phyloP scores from a whole-genome alignment of 2,329 filamentous ascomycete genomes.

The Rhytidhysteron rufulum region DNA sequence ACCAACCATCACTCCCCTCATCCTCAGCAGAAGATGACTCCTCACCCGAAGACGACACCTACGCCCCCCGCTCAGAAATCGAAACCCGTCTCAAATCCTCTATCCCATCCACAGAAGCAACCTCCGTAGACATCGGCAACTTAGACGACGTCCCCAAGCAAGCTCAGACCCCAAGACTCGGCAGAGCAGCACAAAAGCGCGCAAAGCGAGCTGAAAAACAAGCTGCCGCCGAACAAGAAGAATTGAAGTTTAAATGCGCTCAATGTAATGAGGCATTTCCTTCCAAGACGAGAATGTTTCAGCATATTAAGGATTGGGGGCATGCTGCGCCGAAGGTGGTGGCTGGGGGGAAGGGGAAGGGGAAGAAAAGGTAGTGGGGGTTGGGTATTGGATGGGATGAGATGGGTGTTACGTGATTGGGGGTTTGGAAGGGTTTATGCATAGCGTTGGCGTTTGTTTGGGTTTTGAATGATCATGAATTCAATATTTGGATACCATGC shows the following conservation, averaged over 20 bases:
- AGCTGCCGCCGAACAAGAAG: constrained; percentile 23
- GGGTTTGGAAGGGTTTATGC: too few relatives aligned
- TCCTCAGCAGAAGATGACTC: constrained; percentile 14
- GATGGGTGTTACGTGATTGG: too few relatives aligned
- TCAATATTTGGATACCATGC: too few relatives aligned
- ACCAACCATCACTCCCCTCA: constrained; percentile 4
- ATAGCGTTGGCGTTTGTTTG: too few relatives aligned
- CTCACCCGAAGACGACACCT: constrained; percentile 31
- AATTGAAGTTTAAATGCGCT: constrained; percentile 63
- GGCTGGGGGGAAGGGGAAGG: constrained; percentile 12
- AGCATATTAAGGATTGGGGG: constrained; percentile 62
- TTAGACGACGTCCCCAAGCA: constrained; percentile 4
- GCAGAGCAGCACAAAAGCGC: constrained; percentile 47
- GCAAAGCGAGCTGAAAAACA: constrained; percentile 44
- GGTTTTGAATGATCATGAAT: too few relatives aligned
- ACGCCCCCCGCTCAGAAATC: constrained; percentile 33
- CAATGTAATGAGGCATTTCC: constrained; percentile 75
- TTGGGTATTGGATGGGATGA: too few relatives aligned
- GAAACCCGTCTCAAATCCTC: constrained; percentile 28
- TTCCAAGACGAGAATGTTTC: constrained; percentile 68
- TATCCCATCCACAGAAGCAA: constrained; percentile 1
- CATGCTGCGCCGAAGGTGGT: constrained; percentile 55
- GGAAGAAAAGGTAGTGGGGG: constrained; percentile 10
- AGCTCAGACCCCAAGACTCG: constrained; percentile 34
- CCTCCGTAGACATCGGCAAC: constrained; percentile 1